A percentile compares a stretch with the other conserved stretches of the same genome.
Evolutionary conservation across 2,329 filamentous ascomycete genomes (phyloP).

Genomic region (Gaeumannomyces sp.): DNA sequence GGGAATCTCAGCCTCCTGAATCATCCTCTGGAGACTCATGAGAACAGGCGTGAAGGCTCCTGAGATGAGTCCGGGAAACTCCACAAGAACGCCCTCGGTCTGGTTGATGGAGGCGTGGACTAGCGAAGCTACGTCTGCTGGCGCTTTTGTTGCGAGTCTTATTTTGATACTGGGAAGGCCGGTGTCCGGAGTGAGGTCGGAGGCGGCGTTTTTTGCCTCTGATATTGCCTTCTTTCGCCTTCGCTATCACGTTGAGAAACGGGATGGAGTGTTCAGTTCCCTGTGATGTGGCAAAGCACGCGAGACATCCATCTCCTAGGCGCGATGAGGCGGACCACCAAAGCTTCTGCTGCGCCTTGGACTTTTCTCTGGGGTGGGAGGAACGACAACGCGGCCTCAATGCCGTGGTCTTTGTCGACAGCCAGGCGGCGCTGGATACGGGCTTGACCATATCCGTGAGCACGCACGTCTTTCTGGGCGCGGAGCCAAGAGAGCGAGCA

Average conservation of each 20-base stretch:
- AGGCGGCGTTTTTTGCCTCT: neutral
- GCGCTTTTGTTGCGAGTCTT: neutral
- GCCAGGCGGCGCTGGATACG: constrained; percentile 29
- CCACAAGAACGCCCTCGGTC: constrained; percentile 38
- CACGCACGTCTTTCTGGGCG: neutral
- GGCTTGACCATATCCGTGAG: constrained; percentile 24
- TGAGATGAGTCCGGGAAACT: constrained; percentile 56
- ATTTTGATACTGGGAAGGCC: neutral
- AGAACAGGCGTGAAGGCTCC: constrained; percentile 53
- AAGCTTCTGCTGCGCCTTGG: neutral
- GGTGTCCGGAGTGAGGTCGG: neutral
- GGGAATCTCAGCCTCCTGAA: constrained; percentile 35
- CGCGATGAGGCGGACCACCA: constrained; percentile 5
- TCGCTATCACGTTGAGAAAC: constrained; percentile 2
- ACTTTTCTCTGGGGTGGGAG: neutral
- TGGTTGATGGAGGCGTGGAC: constrained; percentile 13
- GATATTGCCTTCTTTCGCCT: neutral
- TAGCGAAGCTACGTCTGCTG: neutral
- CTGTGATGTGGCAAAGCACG: constrained; percentile 1
- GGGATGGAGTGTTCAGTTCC: constrained; percentile 1
- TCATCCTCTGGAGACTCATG: constrained; percentile 48
- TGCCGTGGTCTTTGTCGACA: constrained; percentile 15
- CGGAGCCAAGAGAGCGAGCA: neutral
- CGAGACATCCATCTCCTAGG: constrained; percentile 3
- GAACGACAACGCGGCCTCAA: neutral